Evolutionary conservation across 2,329 filamentous ascomycete genomes (phyloP).

Genomic region (Penicillium sp.): DNA sequence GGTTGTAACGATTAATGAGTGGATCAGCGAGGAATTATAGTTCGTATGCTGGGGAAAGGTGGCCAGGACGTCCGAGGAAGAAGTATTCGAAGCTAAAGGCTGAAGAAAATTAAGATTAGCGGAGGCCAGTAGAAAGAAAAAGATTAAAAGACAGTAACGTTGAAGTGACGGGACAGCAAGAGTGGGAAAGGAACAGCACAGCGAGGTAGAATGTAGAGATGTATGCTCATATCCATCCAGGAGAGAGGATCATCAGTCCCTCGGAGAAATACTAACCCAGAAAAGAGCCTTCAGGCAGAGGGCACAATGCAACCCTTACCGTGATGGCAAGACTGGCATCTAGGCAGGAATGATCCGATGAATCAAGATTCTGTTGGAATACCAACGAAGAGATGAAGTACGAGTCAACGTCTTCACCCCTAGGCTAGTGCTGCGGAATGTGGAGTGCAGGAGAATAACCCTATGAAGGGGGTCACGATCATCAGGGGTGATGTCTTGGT

Average conservation of each 20-base stretch:
- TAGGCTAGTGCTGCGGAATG: conserved; percentile 40
- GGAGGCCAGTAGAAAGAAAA: conserved; percentile 2
- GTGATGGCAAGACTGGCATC: conserved; percentile 46
- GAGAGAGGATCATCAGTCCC: conserved; percentile 21
- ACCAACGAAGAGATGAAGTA: conserved; percentile 42
- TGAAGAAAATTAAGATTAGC: conserved; percentile 35
- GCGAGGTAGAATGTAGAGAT: conserved; percentile 10
- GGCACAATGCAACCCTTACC: conserved; percentile 44
- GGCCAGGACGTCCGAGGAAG: conserved; percentile 27
- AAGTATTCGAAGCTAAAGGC: conserved; percentile 34
- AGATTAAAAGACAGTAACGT: conserved; percentile 12
- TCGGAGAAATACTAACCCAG: conserved; percentile 42
- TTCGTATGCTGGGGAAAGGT: conserved; percentile 34
- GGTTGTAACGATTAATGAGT: conserved; percentile 54
- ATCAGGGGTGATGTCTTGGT: conserved; percentile 36
- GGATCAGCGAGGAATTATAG: conserved; percentile 44
- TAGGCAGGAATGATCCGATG: conserved; percentile 45
- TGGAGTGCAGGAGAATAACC: conserved; percentile 38
- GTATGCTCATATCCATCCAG: conserved; percentile 15
- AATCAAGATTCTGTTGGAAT: conserved; percentile 36
- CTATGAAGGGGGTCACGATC: conserved; percentile 40
- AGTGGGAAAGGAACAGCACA: conserved; percentile 5
- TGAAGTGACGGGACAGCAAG: background rate
- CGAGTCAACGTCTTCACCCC: conserved; percentile 50
- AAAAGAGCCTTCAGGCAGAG: conserved; percentile 40